A percentile compares a stretch with the other conserved stretches of the same genome.
Evolutionary conservation across 331 rosid species (phyloP).

Genomic region (Ulmus americana): DNA sequence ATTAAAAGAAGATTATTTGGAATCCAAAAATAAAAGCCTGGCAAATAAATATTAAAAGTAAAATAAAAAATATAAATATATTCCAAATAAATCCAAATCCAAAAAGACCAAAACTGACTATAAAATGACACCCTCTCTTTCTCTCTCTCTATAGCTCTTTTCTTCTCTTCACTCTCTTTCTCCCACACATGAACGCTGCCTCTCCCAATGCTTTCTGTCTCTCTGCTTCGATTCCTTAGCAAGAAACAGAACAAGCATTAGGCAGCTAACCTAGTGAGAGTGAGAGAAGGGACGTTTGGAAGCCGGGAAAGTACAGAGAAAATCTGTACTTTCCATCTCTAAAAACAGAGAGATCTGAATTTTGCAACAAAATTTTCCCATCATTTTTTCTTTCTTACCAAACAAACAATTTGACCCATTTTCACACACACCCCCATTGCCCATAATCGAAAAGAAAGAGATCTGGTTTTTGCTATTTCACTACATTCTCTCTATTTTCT

Average conservation of each 20-base stretch:
- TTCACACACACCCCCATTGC: conserved; percentile 11
- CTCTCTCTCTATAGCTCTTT: conserved; percentile 21
- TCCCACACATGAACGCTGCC: conserved; percentile 21
- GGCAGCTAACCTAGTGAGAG: conserved; percentile 19
- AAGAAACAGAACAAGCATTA: conserved; percentile 27
- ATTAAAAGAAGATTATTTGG: conserved; percentile 1
- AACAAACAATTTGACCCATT: background rate
- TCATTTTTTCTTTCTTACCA: background rate
- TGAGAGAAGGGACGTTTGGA: background rate
- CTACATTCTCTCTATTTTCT: background rate
- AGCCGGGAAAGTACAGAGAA: conserved; percentile 3
- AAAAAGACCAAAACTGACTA: conserved; percentile 39
- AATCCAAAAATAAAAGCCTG: conserved; percentile 13
- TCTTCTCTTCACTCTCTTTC: conserved; percentile 20
- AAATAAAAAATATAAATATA: background rate
- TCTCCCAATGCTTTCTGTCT: conserved; percentile 24
- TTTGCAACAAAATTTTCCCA: background rate
- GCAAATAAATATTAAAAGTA: background rate
- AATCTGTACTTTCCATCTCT: conserved; percentile 10
- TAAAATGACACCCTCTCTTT: conserved; percentile 31
- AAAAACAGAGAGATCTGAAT: conserved; percentile 21
- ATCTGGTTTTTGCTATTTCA: background rate
- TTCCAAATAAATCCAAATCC: conserved; percentile 9
- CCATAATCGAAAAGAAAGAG: background rate
- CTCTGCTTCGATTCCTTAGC: conserved; percentile 23